Evolutionary conservation across 306 rosid genomes (phyloP).

Genomic region (Arachis stenosperma): DNA sequence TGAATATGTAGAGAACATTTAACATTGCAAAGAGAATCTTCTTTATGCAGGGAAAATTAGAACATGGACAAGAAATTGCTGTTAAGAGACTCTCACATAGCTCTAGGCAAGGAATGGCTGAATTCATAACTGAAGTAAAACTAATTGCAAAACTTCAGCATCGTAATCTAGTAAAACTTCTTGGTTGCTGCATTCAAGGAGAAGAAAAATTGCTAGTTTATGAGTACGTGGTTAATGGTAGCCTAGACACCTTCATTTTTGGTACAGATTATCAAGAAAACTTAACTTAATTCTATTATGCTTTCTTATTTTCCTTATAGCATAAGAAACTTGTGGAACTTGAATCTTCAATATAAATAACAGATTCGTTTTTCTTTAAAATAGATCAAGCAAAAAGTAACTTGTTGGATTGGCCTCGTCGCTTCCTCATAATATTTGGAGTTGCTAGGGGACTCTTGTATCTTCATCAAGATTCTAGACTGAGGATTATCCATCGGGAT

Average conservation of each 20-base stretch:
- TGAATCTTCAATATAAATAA: background rate
- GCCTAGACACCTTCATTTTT: conserved; percentile 38
- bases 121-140: conserved; percentile 33
- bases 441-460: conserved; percentile 28
- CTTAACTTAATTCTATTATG: background rate
- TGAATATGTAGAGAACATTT: background rate
- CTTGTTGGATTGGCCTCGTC: conserved; percentile 7
- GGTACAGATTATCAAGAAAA: conserved; percentile 15
- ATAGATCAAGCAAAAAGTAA: conserved; percentile 32
- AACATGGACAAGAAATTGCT: conserved; percentile 38
- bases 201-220: conserved; percentile 18
- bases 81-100: conserved; percentile 43
- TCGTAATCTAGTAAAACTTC: conserved; percentile 22
- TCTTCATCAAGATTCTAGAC: conserved; percentile 23
- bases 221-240: conserved; percentile 33
- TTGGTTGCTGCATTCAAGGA: conserved; percentile 18
- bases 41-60: conserved; percentile 34
- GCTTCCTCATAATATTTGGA: conserved; percentile 11
- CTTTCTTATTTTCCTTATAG: background rate
- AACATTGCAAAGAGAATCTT: background rate
- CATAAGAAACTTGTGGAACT: too few species aligned
- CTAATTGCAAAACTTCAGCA: conserved; percentile 28
- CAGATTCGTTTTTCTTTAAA: background rate
- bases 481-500: conserved; percentile 29
- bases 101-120: conserved; percentile 36